Evolutionary conservation across 371 early-diverging fungal genomes (phyloP).

Genomic region (Mortierella sp.): DNA sequence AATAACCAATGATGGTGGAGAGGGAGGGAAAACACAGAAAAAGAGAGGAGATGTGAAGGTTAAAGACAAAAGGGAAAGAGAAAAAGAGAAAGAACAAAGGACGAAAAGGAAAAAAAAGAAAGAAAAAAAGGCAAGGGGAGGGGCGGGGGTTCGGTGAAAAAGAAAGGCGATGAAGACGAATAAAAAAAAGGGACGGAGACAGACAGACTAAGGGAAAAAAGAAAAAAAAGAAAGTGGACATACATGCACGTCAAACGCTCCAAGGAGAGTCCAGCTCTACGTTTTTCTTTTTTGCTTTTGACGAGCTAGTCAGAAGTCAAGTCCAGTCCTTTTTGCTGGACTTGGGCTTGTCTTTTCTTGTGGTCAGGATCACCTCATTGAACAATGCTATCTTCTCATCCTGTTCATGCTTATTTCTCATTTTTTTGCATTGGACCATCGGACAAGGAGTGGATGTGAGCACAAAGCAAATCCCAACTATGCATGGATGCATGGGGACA

Average conservation of each 20-base stretch:
- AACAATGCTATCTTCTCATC: too few species aligned
- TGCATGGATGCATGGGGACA: slow-evolving; percentile 7
- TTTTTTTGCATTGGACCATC: too few species aligned
- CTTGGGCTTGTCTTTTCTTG: too few species aligned
- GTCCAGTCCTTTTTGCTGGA: too few species aligned
- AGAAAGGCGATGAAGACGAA: background rate
- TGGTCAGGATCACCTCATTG: too few species aligned
- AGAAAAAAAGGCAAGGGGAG: background rate
- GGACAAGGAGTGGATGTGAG: background rate
- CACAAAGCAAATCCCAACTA: background rate
- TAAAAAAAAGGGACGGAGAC: slow-evolving; percentile 11
- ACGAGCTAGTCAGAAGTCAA: too few species aligned
- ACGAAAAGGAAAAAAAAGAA: background rate
- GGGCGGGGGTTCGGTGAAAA: background rate
- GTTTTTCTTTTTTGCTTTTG: too few species aligned
- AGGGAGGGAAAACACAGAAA: background rate
- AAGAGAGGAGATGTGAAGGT: background rate
- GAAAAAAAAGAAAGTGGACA: background rate
- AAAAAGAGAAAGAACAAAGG: background rate
- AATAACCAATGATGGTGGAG: background rate
- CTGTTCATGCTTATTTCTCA: too few species aligned
- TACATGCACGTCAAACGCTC: slow-evolving; percentile 8
- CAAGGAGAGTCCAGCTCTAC: slow-evolving; percentile 9
- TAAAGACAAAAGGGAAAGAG: background rate
- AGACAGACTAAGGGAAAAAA: background rate